Conservation (phyloP, 257 asterid species). For the Solanum virginianum region DNA sequence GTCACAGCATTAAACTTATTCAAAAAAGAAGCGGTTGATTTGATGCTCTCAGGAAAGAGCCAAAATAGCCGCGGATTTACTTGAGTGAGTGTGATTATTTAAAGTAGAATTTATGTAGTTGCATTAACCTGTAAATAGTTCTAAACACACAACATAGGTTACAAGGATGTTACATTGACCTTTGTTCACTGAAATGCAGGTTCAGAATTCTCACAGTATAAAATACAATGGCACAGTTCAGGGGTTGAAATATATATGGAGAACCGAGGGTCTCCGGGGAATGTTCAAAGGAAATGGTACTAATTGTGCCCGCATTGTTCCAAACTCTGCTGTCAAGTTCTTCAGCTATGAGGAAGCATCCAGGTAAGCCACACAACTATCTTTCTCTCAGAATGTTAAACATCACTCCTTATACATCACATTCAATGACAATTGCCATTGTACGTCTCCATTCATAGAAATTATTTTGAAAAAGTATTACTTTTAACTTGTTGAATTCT, state of each 20-base stretch:
- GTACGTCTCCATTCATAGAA: neutral
- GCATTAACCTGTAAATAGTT: neutral
- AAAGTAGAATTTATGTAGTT: neutral
- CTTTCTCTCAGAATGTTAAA: neutral
- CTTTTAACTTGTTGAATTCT: neutral
- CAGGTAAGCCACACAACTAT: slow-evolving; percentile 34
- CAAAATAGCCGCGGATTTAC: neutral
- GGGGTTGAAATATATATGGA: slow-evolving; percentile 77
- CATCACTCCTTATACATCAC: neutral
- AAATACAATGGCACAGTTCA: slow-evolving; percentile 79
- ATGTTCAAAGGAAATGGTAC: slow-evolving; percentile 87
- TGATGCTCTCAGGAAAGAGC: too few relatives aligned
- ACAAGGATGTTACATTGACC: neutral
- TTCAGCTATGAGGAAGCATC: slow-evolving; percentile 99
- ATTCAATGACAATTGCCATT: neutral
- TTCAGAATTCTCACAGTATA: slow-evolving; percentile 79
- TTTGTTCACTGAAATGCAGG: slow-evolving; percentile 31
- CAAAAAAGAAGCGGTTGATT: too few relatives aligned
- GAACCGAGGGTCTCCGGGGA: slow-evolving; percentile 73
- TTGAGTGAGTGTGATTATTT: neutral
- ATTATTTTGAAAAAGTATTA: neutral
- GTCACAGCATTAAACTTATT: neutral
- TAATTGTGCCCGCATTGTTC: slow-evolving; percentile 88
- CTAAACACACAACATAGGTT: neutral
- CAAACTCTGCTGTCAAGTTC: slow-evolving; percentile 98